Conservation (phyloP, 768 basidiomycete genomes). For the Russula emetica region DNA sequence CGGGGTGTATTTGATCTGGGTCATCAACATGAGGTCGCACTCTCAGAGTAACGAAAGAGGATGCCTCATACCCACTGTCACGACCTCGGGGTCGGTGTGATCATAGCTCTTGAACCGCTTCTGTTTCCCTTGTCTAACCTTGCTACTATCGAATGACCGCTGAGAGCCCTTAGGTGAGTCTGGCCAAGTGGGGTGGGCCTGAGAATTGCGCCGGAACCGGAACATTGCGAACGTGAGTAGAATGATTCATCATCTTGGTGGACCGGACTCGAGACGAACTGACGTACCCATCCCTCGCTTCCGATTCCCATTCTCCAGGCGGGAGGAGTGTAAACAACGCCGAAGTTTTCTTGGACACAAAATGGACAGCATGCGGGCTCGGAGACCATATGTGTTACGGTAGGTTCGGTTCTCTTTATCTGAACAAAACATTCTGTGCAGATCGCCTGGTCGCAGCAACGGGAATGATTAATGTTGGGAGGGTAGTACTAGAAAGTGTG, state of each 20-base stretch:
- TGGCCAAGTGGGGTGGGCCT: slow-evolving; percentile 42
- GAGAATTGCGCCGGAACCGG: slow-evolving; percentile 9
- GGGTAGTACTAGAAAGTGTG: slow-evolving; percentile 77
- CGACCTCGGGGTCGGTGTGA: slow-evolving; percentile 82
- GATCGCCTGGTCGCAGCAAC: slow-evolving; percentile 97
- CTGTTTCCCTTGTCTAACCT: slow-evolving; percentile 38
- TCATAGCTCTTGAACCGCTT: slow-evolving; percentile 86
- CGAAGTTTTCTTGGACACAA: slow-evolving; percentile 97
- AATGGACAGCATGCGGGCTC: slow-evolving; percentile 97
- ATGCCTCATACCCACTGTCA: slow-evolving; percentile 69
- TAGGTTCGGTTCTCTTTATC: slow-evolving; percentile 95
- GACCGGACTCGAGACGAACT: slow-evolving; percentile 1
- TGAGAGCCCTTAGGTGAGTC: slow-evolving; percentile 50
- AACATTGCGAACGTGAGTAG: not conserved
- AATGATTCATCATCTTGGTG: slow-evolving; percentile 19
- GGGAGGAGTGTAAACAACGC: slow-evolving; percentile 81
- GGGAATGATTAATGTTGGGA: slow-evolving; percentile 91
- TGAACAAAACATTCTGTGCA: slow-evolving; percentile 99
- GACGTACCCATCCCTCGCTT: slow-evolving; percentile 63
- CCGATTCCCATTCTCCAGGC: slow-evolving; percentile 77
- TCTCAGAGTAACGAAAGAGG: not conserved
- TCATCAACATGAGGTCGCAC: slow-evolving; percentile 17
- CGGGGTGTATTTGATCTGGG: slow-evolving; percentile 91
- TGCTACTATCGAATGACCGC: slow-evolving; percentile 34
- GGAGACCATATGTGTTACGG: slow-evolving; percentile 89